phyloP scores from a whole-genome alignment of 2,329 filamentous ascomycete genomes.

The Paecilomyces formosus region DNA sequence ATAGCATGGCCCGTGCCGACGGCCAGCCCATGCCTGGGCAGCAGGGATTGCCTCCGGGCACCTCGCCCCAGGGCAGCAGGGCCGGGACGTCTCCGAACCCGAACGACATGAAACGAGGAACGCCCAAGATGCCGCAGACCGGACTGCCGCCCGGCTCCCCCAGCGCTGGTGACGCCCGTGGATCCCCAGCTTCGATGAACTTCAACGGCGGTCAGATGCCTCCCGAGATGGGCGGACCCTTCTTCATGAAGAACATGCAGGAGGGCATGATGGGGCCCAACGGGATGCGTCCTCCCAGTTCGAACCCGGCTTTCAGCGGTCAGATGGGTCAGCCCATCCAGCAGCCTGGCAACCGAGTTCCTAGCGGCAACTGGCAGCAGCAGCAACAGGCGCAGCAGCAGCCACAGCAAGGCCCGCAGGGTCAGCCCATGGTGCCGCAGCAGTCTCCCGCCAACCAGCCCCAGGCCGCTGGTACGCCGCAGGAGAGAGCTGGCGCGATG shows the following conservation, averaged over 20 bases:
- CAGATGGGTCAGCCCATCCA: slow-evolving; percentile 39
- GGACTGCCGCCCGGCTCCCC: slow-evolving; percentile 49
- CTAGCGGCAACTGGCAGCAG: slow-evolving; percentile 33
- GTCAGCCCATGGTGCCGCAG: slow-evolving; percentile 42
- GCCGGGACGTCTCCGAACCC: slow-evolving; percentile 55
- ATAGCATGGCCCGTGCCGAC: slow-evolving; percentile 49
- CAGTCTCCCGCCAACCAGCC: slow-evolving; percentile 36
- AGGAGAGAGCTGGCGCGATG: slow-evolving; percentile 46
- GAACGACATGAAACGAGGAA: slow-evolving; percentile 55
- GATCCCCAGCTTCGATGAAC: slow-evolving; percentile 53
- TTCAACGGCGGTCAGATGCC: slow-evolving; percentile 48
- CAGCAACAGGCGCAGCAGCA: slow-evolving; percentile 21
- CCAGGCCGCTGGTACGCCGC: slow-evolving; percentile 48
- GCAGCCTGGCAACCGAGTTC: slow-evolving; percentile 29
- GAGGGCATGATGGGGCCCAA: slow-evolving; percentile 36
- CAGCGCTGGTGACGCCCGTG: slow-evolving; percentile 49
- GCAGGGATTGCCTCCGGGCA: slow-evolving; percentile 43
- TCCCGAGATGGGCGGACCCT: slow-evolving; percentile 34
- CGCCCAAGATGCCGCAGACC: slow-evolving; percentile 51
- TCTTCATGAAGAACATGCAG: slow-evolving; percentile 39
- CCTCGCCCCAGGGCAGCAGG: slow-evolving; percentile 51
- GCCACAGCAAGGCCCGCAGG: slow-evolving; percentile 21
- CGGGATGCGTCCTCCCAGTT: slow-evolving; percentile 51
- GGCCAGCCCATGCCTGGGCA: slow-evolving; percentile 42
- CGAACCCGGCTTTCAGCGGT: slow-evolving; percentile 42